Base-by-base conservation (phyloP, 495 filamentous ascomycete genomes). In the Penicillium coffeae region DNA sequence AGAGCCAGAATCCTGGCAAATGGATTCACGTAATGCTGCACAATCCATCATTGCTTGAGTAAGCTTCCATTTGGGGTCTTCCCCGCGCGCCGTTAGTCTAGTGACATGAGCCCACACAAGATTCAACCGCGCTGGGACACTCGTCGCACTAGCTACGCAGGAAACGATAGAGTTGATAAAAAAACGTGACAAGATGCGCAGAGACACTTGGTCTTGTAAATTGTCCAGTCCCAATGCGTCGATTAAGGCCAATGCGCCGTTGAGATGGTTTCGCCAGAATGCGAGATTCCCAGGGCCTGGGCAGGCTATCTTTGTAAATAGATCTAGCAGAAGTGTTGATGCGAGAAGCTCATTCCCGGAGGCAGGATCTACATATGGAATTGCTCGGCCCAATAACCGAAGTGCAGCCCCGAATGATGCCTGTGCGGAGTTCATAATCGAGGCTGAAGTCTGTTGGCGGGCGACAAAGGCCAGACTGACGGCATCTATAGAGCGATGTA, bases 41-140 rank as follows among this genome's bases (percentile, higher is more conserved):
- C 18, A 44, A n/a, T 44, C 41, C 2, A 15, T 18, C 41, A 44
- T 44, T 1, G 16, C 6, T 6, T 6, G 8, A 1, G 41, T 16
- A 0, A 27, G 41, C 22, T 44, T 44, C 41, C 41, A 44, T n/a
- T 44, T 44, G 4, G 41, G 41, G 18, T 44, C 41, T 16, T 21
- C 21, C 5, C 38, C 12, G n/a, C 5, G 20, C 4, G 4, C 15
- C 41, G 18, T 8, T 4, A 27, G 22, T 15, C 22, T 15, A 5
- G 20, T 27, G 30, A 44, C 12, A 10, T 44, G 22, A 10, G 41
- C 20, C 10, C 41, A 27, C 18, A 44, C 22, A 16, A 27, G 21
- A 27, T 16, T 13, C 41, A 44, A 27, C 20, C 6, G 20, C 8
- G 9, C 8, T 18, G 41, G 41, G 2, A 44, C 22, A 30, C 20